Base-by-base conservation (phyloP, 768 basidiomycete species). In the Termitomyces bulborhizus region DNA sequence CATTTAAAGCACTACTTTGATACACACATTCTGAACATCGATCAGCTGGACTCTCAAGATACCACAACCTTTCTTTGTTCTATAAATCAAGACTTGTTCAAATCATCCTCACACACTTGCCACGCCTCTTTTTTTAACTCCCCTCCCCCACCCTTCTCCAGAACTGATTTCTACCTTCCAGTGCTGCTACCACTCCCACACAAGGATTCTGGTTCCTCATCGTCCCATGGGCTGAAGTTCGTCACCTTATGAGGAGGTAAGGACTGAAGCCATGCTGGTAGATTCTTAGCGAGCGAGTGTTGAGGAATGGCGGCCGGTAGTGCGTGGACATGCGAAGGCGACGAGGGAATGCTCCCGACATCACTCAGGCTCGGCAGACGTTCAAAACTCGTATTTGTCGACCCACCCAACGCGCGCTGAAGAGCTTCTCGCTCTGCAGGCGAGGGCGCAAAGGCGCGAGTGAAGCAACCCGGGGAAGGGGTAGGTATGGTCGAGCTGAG, bases 381-480 rank as follows among this genome's bases (percentile, higher is more conserved):
- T 69, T 91, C 89, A 29, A 89, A 77, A 65, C 87, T 90, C 51
- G 82, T 76, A 69, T 89, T 90, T 46, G 83, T 77, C 56, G 85
- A 85, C 15, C 85, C 81, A 46, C 86, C 85, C 13, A 93, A 70
- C n/a, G 81, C 88, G 51, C 90, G 85, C 61, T 88, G 84, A 32
- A 94, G 78, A 49, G 80, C 90, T 69, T 91, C 87, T 42, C 91
- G 88, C 76, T 94, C 91, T 58, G 85, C 90, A 52, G 86, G 88
- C 59, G 90, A 93, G 32, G 90, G 91, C 36, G 89, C 90, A 68
- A 94, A 94, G 16, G 90, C 91, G 64, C 88, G 89, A 55, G 90
- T 74, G 21, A 83, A 69, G 31, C 78, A 79, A 45, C 70, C 75
- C 46, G 66, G 78, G 9, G 77, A 74, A 4, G 82, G 76, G 3